A percentile compares a stretch with the other conserved stretches of the same genome.
Conservation (phyloP, 177 flowering plant genomes). For the Vitis hybrid region DNA sequence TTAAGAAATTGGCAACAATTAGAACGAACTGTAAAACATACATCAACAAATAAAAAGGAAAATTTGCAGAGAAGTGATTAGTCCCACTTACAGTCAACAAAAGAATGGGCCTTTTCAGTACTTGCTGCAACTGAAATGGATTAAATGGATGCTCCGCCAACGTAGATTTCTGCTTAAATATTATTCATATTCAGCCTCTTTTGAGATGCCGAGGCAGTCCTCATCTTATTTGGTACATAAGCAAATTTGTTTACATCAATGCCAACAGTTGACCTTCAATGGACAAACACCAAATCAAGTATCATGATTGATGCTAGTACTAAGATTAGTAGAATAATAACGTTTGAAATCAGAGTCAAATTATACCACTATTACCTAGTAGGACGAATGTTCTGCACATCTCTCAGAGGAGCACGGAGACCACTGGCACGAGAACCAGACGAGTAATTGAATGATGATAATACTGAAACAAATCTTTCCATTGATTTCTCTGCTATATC, state of each 20-base stretch:
- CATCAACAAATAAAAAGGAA: background rate
- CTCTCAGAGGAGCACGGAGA: slow-evolving; percentile 91
- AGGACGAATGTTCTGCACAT: slow-evolving; percentile 48
- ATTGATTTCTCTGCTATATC: slow-evolving; percentile 85
- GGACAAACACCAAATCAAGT: background rate
- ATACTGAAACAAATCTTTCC: slow-evolving; percentile 70
- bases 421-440: slow-evolving; percentile 98
- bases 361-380: slow-evolving; percentile 36
- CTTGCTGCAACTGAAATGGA: slow-evolving; percentile 9
- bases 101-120: background rate
- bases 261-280: slow-evolving; percentile 33
- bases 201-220: slow-evolving; percentile 22
- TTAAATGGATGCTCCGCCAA: background rate
- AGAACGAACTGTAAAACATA: background rate
- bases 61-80: background rate
- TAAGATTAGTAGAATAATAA: background rate
- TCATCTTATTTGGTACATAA: slow-evolving; percentile 44
- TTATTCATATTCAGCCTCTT: slow-evolving; percentile 20
- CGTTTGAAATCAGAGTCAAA: background rate
- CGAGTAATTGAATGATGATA: slow-evolving; percentile 66
- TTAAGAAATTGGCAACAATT: background rate
- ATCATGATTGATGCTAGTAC: background rate
- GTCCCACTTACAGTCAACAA: slow-evolving; percentile 3
- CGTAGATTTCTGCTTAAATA: slow-evolving; percentile 9
- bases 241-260: slow-evolving; percentile 53